Base-by-base conservation (phyloP, 202 grass and related monocot genomes). In the Setaria italica region DNA sequence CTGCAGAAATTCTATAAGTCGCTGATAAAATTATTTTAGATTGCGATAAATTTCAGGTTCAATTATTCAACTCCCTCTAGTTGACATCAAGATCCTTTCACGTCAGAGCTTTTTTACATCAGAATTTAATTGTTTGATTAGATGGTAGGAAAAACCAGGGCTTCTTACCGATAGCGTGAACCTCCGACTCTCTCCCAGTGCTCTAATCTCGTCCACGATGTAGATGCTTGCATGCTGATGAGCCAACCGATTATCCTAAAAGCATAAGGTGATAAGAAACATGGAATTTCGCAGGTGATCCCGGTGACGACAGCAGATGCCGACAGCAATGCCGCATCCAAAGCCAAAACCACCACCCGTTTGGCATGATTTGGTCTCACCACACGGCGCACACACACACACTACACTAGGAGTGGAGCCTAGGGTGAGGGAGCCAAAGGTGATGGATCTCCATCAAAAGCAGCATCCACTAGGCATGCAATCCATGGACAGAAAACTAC, bases 221-320 rank as follows among this genome's bases (percentile, higher is more conserved):
- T 81, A n/a, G 89, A 91, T 91, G 81, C 11, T 30, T 39, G 64
- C 56, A 30, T 37, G 70, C 30, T 43, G 80, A 72, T 0, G 55
- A 88, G 58, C 73, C 65, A 87, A 21, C 14, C 10, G 21, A 63
- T 82, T 87, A 57, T 20, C 29, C 47, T 48, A 41, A 82, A 83
- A 79, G 67, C 56, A 56, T 71, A 55, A 78, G 75, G 65, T 77
- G 89, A 88, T 88, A 91, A 85, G 77, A 7, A 70, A 70, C 85
- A 70, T 62, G 0, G 53, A 85, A 85, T 91, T 91, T 80, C 12
- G 11, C 68, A 62, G 42, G 67, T 82, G 14, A 72, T 72, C 67
- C 55, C 1, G 51, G 79, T 21, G 41, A 71, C 39, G 15, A 5
- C 67, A 46, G 9, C 54, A 0, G 35, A 46, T 0, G 12, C 20